phyloP scores from a whole-genome alignment of 768 basidiomycete genomes.

The Serendipita sp. region DNA sequence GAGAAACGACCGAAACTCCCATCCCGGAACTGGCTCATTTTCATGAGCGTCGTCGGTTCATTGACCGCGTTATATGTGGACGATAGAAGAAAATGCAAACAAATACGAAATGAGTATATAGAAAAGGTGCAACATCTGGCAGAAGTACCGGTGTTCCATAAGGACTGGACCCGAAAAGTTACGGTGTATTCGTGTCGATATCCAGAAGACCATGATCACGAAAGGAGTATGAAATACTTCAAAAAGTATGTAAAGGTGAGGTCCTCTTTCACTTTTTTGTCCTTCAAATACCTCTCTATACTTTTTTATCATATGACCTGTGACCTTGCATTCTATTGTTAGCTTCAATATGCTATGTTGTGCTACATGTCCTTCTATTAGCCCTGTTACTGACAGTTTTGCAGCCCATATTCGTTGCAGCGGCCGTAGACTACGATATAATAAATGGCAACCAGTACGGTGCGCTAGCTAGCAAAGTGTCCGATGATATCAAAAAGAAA shows the following conservation, averaged over 20 bases:
- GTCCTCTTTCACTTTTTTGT: constrained; percentile 9
- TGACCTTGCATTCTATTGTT: constrained; percentile 14
- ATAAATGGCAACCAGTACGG: constrained; percentile 69
- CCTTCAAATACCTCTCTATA: neutral
- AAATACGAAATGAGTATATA: constrained; percentile 61
- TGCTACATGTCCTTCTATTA: constrained; percentile 3
- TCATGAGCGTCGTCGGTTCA: constrained; percentile 60
- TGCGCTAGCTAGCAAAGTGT: constrained; percentile 61
- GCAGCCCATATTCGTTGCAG: constrained; percentile 86
- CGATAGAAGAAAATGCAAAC: constrained; percentile 68
- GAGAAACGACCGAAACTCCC: constrained; percentile 74
- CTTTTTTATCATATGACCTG: neutral
- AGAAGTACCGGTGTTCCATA: constrained; percentile 43
- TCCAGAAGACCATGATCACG: constrained; percentile 88
- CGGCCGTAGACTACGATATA: constrained; percentile 84
- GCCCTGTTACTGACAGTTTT: constrained; percentile 9
- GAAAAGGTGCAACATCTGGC: constrained; percentile 66
- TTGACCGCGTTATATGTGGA: constrained; percentile 62
- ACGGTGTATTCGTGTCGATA: constrained; percentile 79
- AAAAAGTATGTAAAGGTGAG: constrained; percentile 90
- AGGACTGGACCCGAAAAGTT: constrained; percentile 60
- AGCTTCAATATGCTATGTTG: constrained; percentile 9
- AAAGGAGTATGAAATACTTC: constrained; percentile 74
- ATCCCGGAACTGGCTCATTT: constrained; percentile 88
- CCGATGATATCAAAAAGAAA: constrained; percentile 52